phyloP scores from a whole-genome alignment of 495 filamentous ascomycete species.

The Mytilinidion resinicola region DNA sequence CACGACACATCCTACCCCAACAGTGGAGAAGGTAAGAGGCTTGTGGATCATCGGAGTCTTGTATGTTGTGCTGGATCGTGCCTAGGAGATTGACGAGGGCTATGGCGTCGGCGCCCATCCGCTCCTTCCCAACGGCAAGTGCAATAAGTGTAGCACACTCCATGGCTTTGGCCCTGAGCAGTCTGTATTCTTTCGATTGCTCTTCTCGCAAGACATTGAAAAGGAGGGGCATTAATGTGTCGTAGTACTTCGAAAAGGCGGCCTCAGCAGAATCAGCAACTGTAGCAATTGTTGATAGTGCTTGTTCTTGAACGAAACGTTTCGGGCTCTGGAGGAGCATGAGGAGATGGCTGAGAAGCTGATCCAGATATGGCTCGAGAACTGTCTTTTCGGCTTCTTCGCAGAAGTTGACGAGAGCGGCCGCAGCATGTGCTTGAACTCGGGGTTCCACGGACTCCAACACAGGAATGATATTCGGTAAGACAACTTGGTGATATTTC shows the following conservation, averaged over 20 bases:
- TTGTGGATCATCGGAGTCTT: slow-evolving; percentile 92
- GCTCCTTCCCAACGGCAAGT: slow-evolving; percentile 87
- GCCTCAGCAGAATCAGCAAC: slow-evolving; percentile 97
- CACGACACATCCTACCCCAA: slow-evolving; percentile 98
- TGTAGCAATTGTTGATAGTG: slow-evolving; percentile 94
- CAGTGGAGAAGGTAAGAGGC: slow-evolving; percentile 96
- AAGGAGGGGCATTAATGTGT: slow-evolving; percentile 86
- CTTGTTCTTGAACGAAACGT: slow-evolving; percentile 96
- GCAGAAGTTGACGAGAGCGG: slow-evolving; percentile 97
- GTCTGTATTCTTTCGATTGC: slow-evolving; percentile 82
- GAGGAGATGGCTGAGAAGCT: slow-evolving; percentile 74
- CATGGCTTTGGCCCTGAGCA: slow-evolving; percentile 97
- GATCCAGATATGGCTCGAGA: slow-evolving; percentile 89
- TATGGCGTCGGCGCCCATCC: slow-evolving; percentile 80
- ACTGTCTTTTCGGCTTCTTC: slow-evolving; percentile 93
- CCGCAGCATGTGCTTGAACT: slow-evolving; percentile 94
- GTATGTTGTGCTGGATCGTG: slow-evolving; percentile 77
- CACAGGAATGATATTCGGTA: slow-evolving; percentile 88
- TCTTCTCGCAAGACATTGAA: slow-evolving; percentile 83
- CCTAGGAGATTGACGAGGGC: slow-evolving; percentile 80
- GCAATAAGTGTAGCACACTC: slow-evolving; percentile 98
- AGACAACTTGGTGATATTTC: slow-evolving; percentile 78
- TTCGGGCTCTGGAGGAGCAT: slow-evolving; percentile 80
- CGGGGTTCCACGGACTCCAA: slow-evolving; percentile 83
- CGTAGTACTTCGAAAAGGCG: slow-evolving; percentile 94